phyloP scores from a whole-genome alignment of 2,329 filamentous ascomycete species.

The Talaromyces sp. region DNA sequence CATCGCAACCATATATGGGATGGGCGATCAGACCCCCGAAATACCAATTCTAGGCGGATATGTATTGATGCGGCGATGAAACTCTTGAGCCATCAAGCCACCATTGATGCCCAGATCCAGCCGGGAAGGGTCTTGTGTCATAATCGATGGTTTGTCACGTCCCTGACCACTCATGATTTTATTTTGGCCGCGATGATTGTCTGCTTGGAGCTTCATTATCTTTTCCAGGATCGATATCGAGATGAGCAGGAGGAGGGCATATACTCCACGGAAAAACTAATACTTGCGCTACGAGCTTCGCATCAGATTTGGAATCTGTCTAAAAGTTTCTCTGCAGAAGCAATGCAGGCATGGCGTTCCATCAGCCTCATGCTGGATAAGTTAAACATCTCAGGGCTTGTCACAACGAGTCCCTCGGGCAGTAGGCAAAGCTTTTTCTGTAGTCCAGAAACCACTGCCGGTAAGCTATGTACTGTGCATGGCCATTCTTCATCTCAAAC shows the following conservation, averaged over 20 bases:
- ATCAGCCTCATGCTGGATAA: no score
- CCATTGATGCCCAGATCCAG: background rate
- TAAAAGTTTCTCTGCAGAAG: no score
- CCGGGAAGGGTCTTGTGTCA: background rate
- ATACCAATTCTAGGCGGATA: background rate
- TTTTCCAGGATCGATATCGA: background rate
- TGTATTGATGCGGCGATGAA: background rate
- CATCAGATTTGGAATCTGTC: background rate
- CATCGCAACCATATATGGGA: constrained; percentile 21
- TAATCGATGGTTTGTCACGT: background rate
- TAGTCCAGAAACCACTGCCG: no score
- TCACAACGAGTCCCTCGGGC: no score
- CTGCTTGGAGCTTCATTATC: background rate
- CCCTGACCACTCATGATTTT: background rate
- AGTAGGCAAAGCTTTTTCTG: no score
- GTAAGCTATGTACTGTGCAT: no score
- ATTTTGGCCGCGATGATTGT: background rate
- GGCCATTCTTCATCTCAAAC: no score
- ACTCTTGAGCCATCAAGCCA: background rate
- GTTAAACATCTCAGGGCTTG: no score
- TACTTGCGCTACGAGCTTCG: background rate
- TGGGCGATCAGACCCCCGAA: background rate
- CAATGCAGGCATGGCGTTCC: no score
- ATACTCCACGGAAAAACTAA: background rate
- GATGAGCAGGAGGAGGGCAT: background rate